Base-by-base conservation (phyloP, 2,329 filamentous ascomycete genomes). In the Cladosporium velox region DNA sequence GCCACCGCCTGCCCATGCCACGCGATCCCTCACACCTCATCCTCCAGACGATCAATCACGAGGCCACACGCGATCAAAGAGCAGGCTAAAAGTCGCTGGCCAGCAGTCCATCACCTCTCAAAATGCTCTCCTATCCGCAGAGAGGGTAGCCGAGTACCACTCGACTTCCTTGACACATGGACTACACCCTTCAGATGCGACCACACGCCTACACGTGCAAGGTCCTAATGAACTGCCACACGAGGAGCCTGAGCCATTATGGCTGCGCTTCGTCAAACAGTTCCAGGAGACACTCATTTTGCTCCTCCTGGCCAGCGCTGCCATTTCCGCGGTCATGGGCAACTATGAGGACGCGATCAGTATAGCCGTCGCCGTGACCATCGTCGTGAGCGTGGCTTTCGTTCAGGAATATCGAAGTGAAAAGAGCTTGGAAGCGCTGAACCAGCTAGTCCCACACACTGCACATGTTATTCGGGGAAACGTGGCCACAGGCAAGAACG, bases 371-470 rank as follows among this genome's bases (percentile, higher is more conserved):
- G 95, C 95, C 1, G 95, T 99, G 26, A 97, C 93, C 30, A 99
- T 99, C 72, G 95, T 99, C 6, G 93, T 99, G 28, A 91, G 90
- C 0, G 95, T 99, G 51, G 95, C 94, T 1, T 99, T 99, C 72
- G 88, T 98, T 62, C 95, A 99, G 77, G 95, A 99, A 79, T 99
- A 99, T 78, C 86, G 95, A 67, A 98, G 95, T 8, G 95, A 99
- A 77, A 96, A 99, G 79, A 98, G 94, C 2, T 88, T 99, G 70
- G 95, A 99, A 79, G 95, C 95, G 24, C 83, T 99, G 71, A 97
- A 91, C 75, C 92, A 95, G 73, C 83, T 99, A 30, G 94, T 99
- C 0, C 96, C 95, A 32, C 96, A 98, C 77, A 92, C 93, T 77
- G 95, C 96, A 34, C 93, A 99, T 80, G 84, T 98, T n/a, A 92